Evolutionary conservation across 1,284 basidiomycete species (phyloP).

Genomic region (Marasmius oreades): DNA sequence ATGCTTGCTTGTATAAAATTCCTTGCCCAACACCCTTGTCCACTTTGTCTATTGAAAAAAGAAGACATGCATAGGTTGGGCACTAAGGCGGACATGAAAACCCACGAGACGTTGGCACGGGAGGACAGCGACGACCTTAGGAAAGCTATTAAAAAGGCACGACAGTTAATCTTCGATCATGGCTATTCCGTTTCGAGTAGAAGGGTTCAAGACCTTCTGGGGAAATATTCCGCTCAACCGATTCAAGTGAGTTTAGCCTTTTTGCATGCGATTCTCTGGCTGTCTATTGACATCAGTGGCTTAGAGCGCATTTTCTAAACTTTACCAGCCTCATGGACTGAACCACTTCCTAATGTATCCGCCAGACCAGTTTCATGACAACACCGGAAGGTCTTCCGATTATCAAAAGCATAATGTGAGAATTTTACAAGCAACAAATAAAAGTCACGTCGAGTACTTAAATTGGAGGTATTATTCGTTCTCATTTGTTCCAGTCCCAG

Average conservation of each 20-base stretch:
- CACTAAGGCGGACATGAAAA: not conserved
- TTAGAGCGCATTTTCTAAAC: not conserved
- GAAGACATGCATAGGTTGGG: not conserved
- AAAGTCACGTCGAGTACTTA: constrained; percentile 12
- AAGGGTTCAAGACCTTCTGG: constrained; percentile 14
- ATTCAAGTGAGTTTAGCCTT: too few relatives aligned
- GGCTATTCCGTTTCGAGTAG: constrained; percentile 12
- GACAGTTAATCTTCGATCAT: constrained; percentile 15
- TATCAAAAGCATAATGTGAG: not conserved
- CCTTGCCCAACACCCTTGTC: constrained; percentile 2
- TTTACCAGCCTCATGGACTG: not conserved
- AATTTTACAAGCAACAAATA: not conserved
- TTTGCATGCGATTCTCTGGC: too few relatives aligned
- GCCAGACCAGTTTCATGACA: not conserved
- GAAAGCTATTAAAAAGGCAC: constrained; percentile 2
- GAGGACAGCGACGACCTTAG: constrained; percentile 1
- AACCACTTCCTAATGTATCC: not conserved
- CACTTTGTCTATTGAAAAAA: not conserved
- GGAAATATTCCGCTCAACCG: constrained; percentile 8
- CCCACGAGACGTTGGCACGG: constrained; percentile 12
- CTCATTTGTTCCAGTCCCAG: not conserved
- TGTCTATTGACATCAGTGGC: too few relatives aligned
- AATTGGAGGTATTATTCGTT: constrained; percentile 18
- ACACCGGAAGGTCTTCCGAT: not conserved
- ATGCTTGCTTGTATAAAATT: constrained; percentile 17